Percentiles rank a stretch among this genome's conserved stretches.
phyloP scores from a whole-genome alignment of 1,284 basidiomycete species.

The Stygiomarasmius scandens region DNA sequence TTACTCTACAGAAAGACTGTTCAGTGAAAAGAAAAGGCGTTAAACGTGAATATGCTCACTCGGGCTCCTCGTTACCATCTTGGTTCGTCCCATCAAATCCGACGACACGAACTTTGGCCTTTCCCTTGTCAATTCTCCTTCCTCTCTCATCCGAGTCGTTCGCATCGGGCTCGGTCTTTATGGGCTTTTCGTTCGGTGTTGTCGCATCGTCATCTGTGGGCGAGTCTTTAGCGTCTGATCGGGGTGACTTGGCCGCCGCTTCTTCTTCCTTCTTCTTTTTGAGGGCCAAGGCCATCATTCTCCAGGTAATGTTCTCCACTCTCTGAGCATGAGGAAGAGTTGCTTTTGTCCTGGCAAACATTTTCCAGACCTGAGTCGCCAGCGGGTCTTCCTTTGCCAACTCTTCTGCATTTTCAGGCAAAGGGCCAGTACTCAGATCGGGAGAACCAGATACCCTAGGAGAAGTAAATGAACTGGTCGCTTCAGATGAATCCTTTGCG shows the following conservation, averaged over 20 bases:
- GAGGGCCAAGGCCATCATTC: constrained; percentile 95
- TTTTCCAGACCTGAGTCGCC: constrained; percentile 95
- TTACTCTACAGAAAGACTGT: constrained; percentile 39
- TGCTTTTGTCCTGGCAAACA: constrained; percentile 90
- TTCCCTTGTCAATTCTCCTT: constrained; percentile 75
- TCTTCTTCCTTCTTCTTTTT: constrained; percentile 84
- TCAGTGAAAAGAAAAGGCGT: constrained; percentile 5
- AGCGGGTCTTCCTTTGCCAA: constrained; percentile 84
- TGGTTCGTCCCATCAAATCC: constrained; percentile 79
- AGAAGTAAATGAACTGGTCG: constrained; percentile 59
- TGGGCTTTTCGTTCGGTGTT: constrained; percentile 8
- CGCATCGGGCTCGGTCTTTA: constrained; percentile 3
- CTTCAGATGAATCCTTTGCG: constrained; percentile 40
- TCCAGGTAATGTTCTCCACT: constrained; percentile 98
- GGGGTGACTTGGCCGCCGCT: constrained; percentile 30
- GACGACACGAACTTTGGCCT: constrained; percentile 70
- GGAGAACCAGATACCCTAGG: constrained; percentile 55
- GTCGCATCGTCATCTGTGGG: not conserved
- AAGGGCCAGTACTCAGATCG: constrained; percentile 35
- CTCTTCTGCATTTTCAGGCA: constrained; percentile 53
- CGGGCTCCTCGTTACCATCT: constrained; percentile 66
- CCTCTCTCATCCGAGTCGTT: constrained; percentile 57
- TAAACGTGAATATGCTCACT: constrained; percentile 60
- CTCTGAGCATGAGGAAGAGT: constrained; percentile 88
- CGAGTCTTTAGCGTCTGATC: not conserved